Percentiles rank a stretch among this genome's conserved stretches.
phyloP scores from a whole-genome alignment of 2,329 filamentous ascomycete genomes.

The Neoarthrinium moseri region DNA sequence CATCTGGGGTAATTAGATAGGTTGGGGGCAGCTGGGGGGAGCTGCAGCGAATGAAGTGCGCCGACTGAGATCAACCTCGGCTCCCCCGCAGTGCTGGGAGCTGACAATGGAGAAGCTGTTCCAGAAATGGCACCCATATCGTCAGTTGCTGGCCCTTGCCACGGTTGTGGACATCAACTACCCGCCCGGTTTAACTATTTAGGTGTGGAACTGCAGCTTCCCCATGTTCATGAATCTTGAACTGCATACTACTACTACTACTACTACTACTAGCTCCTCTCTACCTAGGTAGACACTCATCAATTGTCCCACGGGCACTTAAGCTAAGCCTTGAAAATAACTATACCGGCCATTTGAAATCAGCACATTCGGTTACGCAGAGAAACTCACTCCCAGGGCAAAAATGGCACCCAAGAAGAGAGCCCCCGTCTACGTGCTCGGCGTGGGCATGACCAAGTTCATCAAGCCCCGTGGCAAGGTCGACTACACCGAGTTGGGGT shows the following conservation, averaged over 20 bases:
- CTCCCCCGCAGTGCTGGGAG: constrained; percentile 2
- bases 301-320: not conserved
- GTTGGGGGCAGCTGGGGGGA: not conserved
- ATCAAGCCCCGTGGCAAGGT: constrained; percentile 94
- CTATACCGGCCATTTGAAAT: not conserved
- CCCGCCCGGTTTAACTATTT: not conserved
- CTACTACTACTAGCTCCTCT: not conserved
- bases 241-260: not conserved
- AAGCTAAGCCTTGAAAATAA: not conserved
- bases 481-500: constrained; percentile 92
- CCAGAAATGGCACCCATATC: not conserved
- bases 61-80: constrained; percentile 1
- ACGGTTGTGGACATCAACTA: not conserved
- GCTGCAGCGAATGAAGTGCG: not conserved
- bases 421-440: constrained; percentile 75
- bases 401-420: constrained; percentile 8
- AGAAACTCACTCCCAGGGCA: not conserved
- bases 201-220: not conserved
- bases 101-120: constrained; percentile 1
- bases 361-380: not conserved
- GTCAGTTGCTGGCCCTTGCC: not conserved
- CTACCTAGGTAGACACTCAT: not conserved
- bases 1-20: not conserved
- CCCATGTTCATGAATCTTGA: not conserved
- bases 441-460: constrained; percentile 99